Conservation (phyloP, 2,329 filamentous ascomycete species). For the Xylaria sp. region DNA sequence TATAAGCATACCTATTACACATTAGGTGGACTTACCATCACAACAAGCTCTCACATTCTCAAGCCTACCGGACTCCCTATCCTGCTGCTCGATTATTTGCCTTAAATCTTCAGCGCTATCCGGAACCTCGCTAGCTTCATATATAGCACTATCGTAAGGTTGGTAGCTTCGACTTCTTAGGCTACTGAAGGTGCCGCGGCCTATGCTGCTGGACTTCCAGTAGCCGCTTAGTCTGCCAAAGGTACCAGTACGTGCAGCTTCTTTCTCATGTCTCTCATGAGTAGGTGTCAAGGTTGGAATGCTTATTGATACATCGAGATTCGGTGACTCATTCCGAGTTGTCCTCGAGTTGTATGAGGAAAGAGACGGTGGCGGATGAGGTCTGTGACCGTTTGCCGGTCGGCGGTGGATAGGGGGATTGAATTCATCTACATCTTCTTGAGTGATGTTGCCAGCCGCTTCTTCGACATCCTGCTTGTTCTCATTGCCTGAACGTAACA, state of each 20-base stretch:
- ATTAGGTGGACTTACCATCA: slow-evolving; percentile 76
- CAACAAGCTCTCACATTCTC: slow-evolving; percentile 98
- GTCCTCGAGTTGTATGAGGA: slow-evolving; percentile 84
- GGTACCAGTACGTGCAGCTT: slow-evolving; percentile 56
- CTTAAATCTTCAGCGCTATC: slow-evolving; percentile 87
- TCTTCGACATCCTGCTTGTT: slow-evolving; percentile 71
- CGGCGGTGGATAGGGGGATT: slow-evolving; percentile 70
- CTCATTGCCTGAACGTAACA: slow-evolving; percentile 78
- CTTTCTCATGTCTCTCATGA: slow-evolving; percentile 56
- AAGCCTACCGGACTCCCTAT: slow-evolving; percentile 79
- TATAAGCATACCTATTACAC: background rate
- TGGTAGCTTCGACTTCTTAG: slow-evolving; percentile 63
- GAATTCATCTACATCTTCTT: slow-evolving; percentile 80
- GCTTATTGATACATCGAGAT: slow-evolving; percentile 60
- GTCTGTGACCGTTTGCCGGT: slow-evolving; percentile 59
- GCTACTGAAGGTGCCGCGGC: slow-evolving; percentile 62
- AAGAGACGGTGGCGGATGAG: slow-evolving; percentile 71
- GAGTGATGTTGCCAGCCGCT: slow-evolving; percentile 66
- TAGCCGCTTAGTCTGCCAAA: slow-evolving; percentile 71
- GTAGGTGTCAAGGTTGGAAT: slow-evolving; percentile 68
- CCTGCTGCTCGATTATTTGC: slow-evolving; percentile 80
- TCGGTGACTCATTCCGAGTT: slow-evolving; percentile 73
- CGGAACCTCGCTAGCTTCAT: slow-evolving; percentile 71
- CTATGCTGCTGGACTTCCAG: slow-evolving; percentile 62
- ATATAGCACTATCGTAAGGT: slow-evolving; percentile 61